Percentiles rank a stretch among this genome's conserved stretches.
Evolutionary conservation across 805 yeast species (phyloP).

Genomic region (Komagataella pseudopastoris): DNA sequence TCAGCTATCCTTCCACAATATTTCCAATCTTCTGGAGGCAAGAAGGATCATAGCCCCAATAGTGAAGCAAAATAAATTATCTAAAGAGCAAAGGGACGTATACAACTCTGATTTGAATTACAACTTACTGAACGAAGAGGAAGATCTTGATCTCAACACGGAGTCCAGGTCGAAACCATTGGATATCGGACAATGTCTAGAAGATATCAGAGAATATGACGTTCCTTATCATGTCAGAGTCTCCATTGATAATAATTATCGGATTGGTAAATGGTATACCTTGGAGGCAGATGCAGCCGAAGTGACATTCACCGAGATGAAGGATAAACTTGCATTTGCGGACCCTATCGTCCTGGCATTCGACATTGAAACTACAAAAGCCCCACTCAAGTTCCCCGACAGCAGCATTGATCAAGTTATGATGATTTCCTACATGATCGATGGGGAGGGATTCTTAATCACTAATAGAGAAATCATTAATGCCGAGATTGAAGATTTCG

Average conservation of each 20-base stretch:
- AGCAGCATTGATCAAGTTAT: slow-evolving; percentile 81
- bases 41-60: slow-evolving; percentile 59
- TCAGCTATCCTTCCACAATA: slow-evolving; percentile 61
- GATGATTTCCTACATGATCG: slow-evolving; percentile 99
- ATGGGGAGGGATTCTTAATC: slow-evolving; percentile 89
- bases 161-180: slow-evolving; percentile 10
- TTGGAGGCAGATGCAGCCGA: slow-evolving; percentile 49
- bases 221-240: slow-evolving; percentile 96
- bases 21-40: slow-evolving; percentile 61
- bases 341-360: slow-evolving; percentile 95
- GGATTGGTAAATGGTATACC: slow-evolving; percentile 95
- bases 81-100: slow-evolving; percentile 49
- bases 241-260: slow-evolving; percentile 73
- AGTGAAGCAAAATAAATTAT: slow-evolving; percentile 49
- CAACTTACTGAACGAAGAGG: slow-evolving; percentile 16
- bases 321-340: slow-evolving; percentile 81
- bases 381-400: slow-evolving; percentile 93
- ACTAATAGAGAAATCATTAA: slow-evolving; percentile 91
- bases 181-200: slow-evolving; percentile 53
- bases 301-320: slow-evolving; percentile 40
- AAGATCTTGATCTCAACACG: slow-evolving; percentile 14
- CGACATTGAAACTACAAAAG: slow-evolving; percentile 95
- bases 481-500: slow-evolving; percentile 92
- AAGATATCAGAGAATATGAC: slow-evolving; percentile 85
- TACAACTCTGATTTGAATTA: slow-evolving; percentile 40